Conservation (phyloP, 2,329 filamentous ascomycete species). For the Orbilia ellipsospora region DNA sequence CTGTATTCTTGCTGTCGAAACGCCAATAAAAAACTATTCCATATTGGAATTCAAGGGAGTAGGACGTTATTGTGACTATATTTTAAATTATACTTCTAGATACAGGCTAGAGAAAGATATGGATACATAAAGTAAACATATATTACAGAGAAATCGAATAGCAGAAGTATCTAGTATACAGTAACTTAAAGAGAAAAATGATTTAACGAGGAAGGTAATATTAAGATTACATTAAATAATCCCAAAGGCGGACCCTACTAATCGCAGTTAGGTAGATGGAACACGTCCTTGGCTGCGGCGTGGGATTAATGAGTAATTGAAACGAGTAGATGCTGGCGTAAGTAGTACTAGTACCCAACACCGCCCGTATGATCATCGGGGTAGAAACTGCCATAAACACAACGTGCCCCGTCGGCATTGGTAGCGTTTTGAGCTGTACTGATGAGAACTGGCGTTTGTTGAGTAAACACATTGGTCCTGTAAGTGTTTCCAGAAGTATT, state of each 20-base stretch:
- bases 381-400: conserved; percentile 15
- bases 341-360: background rate
- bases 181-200: background rate
- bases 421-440: background rate
- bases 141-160: background rate
- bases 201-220: no score
- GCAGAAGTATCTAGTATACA: background rate
- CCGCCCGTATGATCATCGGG: background rate
- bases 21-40: no score
- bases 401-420: conserved; percentile 17
- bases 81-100: conserved; percentile 1
- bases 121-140: background rate
- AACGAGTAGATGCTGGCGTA: no score
- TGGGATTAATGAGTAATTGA: no score
- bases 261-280: no score
- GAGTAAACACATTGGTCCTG: conserved; percentile 10
- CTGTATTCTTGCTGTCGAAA: no score
- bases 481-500: conserved; percentile 4
- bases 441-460: background rate
- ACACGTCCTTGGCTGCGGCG: no score
- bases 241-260: no score
- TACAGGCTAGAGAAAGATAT: background rate
- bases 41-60: no score
- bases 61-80: no score
- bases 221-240: no score